Evolutionary conservation across 495 filamentous ascomycete species (phyloP).

Genomic region (Aspergillus bridgeri): DNA sequence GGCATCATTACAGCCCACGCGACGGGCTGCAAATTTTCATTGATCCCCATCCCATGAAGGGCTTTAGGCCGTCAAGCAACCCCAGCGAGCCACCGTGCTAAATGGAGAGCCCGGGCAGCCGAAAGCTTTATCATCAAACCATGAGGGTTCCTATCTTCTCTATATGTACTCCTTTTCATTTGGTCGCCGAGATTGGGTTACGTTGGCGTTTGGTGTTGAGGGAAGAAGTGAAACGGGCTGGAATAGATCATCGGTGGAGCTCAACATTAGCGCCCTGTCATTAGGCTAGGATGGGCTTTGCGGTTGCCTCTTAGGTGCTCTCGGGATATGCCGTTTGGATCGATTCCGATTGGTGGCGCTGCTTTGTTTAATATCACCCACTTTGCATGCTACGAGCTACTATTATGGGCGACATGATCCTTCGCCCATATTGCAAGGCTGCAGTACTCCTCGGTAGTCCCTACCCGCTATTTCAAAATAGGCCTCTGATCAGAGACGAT

Average conservation of each 20-base stretch:
- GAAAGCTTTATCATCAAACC: background rate
- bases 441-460: background rate
- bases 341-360: background rate
- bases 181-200: background rate
- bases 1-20: constrained; percentile 1
- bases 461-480: background rate
- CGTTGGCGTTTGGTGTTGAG: background rate
- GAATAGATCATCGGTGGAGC: constrained; percentile 1
- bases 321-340: background rate
- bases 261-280: constrained; percentile 1
- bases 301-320: too few species aligned
- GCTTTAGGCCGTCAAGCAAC: background rate
- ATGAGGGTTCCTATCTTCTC: background rate
- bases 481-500: background rate
- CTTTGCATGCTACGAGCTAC: background rate
- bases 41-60: constrained; percentile 8
- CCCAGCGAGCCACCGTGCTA: background rate
- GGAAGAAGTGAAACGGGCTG: background rate
- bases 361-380: background rate
- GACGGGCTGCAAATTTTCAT: constrained; percentile 6
- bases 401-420: background rate
- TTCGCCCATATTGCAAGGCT: background rate
- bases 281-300: background rate
- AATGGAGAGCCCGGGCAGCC: background rate
- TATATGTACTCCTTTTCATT: background rate